Percentiles rank a stretch among this genome's conserved stretches.
phyloP scores from a whole-genome alignment of 306 rosid species.

The Cajanus cajan region DNA sequence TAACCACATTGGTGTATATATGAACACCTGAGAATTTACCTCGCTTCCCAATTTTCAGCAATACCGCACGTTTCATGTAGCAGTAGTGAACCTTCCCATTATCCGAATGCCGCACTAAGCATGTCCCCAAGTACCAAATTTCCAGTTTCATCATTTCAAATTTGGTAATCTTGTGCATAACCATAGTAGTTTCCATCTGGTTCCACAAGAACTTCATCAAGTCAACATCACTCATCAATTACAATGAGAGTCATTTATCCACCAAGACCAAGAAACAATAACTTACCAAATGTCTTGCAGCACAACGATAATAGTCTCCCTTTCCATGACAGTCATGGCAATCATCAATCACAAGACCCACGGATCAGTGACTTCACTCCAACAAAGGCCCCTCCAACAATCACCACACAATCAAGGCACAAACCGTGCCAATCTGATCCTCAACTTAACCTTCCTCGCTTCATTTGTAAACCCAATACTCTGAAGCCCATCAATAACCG shows the following conservation, averaged over 20 bases:
- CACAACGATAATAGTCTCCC: background rate
- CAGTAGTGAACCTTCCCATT: background rate
- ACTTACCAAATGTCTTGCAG: constrained; percentile 9
- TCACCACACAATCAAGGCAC: constrained; percentile 30
- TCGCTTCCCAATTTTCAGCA: background rate
- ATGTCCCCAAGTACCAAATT: background rate
- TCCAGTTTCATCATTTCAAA: background rate
- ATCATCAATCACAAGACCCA: background rate
- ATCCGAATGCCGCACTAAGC: background rate
- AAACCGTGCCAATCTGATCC: constrained; percentile 41
- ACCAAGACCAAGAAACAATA: background rate
- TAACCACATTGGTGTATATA: background rate
- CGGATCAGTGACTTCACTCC: background rate
- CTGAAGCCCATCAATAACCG: constrained; percentile 63
- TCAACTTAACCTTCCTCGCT: constrained; percentile 55
- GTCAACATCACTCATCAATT: constrained; percentile 6
- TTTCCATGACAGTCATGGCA: background rate
- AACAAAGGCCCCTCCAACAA: background rate
- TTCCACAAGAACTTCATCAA: background rate
- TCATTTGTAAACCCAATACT: constrained; percentile 54
- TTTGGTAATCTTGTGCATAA: background rate
- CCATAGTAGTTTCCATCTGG: background rate
- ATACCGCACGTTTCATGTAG: background rate
- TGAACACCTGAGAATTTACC: background rate
- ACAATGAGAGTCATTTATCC: background rate